Percentiles rank a stretch among this genome's conserved stretches.
phyloP scores from a whole-genome alignment of 2,329 filamentous ascomycete species.

The Talaromyces sp. region DNA sequence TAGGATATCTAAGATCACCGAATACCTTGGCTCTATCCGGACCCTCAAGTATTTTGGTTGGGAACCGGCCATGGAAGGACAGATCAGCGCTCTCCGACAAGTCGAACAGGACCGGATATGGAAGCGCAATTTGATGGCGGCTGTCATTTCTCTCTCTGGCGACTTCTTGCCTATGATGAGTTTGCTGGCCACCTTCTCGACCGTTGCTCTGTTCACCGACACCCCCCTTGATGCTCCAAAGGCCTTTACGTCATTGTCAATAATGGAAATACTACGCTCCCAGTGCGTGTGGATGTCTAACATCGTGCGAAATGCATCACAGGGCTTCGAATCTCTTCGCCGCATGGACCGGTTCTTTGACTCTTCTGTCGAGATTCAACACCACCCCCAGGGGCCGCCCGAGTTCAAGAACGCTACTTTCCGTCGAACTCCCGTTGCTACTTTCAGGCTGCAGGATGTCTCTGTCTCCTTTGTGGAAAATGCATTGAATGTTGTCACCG shows the following conservation, averaged over 20 bases:
- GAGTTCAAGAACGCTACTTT: slow-evolving; percentile 45
- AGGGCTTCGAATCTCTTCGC: slow-evolving; percentile 45
- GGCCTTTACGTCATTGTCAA: slow-evolving; percentile 53
- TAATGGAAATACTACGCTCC: slow-evolving; percentile 50
- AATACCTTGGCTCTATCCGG: slow-evolving; percentile 54
- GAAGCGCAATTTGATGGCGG: slow-evolving; percentile 44
- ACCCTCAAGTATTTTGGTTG: slow-evolving; percentile 59
- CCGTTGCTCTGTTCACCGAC: slow-evolving; percentile 46
- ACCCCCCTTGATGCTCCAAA: slow-evolving; percentile 50
- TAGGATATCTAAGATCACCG: slow-evolving; percentile 53
- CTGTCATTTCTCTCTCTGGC: slow-evolving; percentile 42
- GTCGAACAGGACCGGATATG: slow-evolving; percentile 53
- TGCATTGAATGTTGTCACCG: slow-evolving; percentile 51
- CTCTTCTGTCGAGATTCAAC: slow-evolving; percentile 44
- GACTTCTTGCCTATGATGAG: slow-evolving; percentile 50
- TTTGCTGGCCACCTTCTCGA: slow-evolving; percentile 50
- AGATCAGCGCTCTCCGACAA: slow-evolving; percentile 46
- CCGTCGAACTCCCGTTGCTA: slow-evolving; percentile 46
- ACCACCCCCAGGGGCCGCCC: slow-evolving; percentile 47
- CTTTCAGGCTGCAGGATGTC: slow-evolving; percentile 41
- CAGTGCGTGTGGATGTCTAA: slow-evolving; percentile 49
- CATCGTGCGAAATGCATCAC: slow-evolving; percentile 38
- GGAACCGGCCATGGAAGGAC: slow-evolving; percentile 51
- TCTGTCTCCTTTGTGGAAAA: slow-evolving; percentile 48
- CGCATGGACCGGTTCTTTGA: slow-evolving; percentile 53